A percentile compares a stretch with the other conserved stretches of the same genome.
Evolutionary conservation across 2,329 filamentous ascomycete genomes (phyloP).

Genomic region (Scopulariopsis brevicaulis): DNA sequence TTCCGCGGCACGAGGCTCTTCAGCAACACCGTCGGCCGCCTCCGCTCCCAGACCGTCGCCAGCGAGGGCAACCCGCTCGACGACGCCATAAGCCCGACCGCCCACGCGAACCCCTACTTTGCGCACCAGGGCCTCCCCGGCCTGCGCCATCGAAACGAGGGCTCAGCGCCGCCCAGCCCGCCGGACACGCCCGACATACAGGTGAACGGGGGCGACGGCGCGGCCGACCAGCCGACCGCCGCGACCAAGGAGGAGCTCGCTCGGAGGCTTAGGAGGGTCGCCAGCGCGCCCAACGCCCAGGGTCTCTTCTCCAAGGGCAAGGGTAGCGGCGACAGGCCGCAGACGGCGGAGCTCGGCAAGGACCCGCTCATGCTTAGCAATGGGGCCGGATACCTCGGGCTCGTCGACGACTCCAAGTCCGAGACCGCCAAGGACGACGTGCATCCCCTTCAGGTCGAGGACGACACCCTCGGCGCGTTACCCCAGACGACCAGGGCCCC

Average conservation of each 20-base stretch:
- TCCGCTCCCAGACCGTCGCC: constrained; percentile 80
- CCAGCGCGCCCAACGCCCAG: constrained; percentile 93
- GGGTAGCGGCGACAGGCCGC: constrained; percentile 54
- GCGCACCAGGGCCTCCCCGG: constrained; percentile 90
- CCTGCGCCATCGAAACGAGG: constrained; percentile 87
- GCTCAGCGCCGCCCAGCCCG: constrained; percentile 83
- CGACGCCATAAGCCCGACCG: constrained; percentile 81
- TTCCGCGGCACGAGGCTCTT: constrained; percentile 85
- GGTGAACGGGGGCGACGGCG: constrained; percentile 55
- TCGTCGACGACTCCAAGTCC: constrained; percentile 18
- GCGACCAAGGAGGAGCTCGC: constrained; percentile 90
- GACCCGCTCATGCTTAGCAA: constrained; percentile 53
- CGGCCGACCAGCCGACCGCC: constrained; percentile 55
- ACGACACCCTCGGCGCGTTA: constrained; percentile 47
- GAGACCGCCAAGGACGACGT: constrained; percentile 13
- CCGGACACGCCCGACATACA: constrained; percentile 79
- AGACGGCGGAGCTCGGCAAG: constrained; percentile 78
- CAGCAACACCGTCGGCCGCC: constrained; percentile 72
- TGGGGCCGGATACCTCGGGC: constrained; percentile 27
- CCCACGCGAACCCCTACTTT: constrained; percentile 94
- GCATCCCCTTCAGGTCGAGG: constrained; percentile 24
- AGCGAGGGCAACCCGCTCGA: constrained; percentile 89
- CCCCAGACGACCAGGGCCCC: constrained; percentile 55
- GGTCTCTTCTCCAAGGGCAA: constrained; percentile 63
- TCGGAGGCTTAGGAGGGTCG: constrained; percentile 82